Base-by-base conservation (phyloP, 805 yeast genomes). In the Starmerella kuoi region DNA sequence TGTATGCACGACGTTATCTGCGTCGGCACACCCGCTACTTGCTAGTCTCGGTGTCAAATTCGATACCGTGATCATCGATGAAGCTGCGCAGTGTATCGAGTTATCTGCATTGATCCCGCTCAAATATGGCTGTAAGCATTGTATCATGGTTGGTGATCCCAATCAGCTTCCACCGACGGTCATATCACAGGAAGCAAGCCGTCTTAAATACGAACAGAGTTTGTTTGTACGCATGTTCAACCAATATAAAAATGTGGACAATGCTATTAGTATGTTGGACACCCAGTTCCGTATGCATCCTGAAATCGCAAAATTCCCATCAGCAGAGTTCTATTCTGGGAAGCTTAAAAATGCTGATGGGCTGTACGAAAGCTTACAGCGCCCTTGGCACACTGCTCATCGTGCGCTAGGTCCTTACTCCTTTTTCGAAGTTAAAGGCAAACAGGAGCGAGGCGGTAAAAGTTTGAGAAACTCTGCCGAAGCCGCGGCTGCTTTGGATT, bases 251-350 rank as follows among this genome's bases (percentile, higher is more conserved):
- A 42, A 67, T 56, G 56, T 83, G 0, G 34, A 36, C 14, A 46
- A 41, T 9, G 44, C 47, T 18, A 79, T 81, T 4, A 73, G 84
- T 51, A 62, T 88, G 50, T 70, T 91, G 53, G 79, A 88, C 61
- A 88, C 84, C 9, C 98, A 88, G 58, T 88, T 88, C 59, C 88
- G 98, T 65, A 88, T 91, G 99, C 94, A 93, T 61, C 96, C 98
- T 0, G 76, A 70, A 3, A 91, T 91, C 37, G 82, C 96, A 17
- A 59, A 51, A 35, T 93, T 91, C 59, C 98, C 99, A 1, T 81
- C 95, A 21, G 56, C 63, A 11, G 82, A 83, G 56, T 93, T 91
- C 57, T 91, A 91, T 56, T 57, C 74, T 7, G 78, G 83, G 0
- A 69, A 68, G 43, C 68, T 91, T 42, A 63, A 72, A 36, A 94